Evolutionary conservation across 331 rosid species (phyloP).

Genomic region (Quercus phellos): DNA sequence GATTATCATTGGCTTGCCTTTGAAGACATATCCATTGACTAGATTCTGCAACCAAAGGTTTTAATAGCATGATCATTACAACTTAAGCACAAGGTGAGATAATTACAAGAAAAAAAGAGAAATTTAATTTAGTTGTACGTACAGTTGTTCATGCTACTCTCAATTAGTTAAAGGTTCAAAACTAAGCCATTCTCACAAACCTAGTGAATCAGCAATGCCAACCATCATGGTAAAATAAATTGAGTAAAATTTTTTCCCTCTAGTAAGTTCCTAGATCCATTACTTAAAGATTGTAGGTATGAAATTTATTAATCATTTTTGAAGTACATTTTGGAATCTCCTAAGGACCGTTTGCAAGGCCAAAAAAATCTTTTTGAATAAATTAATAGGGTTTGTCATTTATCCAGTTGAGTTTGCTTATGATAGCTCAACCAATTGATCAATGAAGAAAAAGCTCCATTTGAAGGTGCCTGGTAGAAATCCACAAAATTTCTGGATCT

Average conservation of each 20-base stretch:
- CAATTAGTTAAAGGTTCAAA: background rate
- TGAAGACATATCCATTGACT: slow-evolving; percentile 70
- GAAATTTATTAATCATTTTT: background rate
- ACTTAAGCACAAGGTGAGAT: background rate
- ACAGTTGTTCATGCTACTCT: slow-evolving; percentile 1
- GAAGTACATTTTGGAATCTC: background rate
- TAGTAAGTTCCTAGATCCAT: background rate
- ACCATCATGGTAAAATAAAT: background rate
- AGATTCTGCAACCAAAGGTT: slow-evolving; percentile 53
- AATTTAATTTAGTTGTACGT: background rate
- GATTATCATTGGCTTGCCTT: slow-evolving; percentile 90
- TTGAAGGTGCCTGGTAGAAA: background rate
- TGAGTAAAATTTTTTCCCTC: too few relatives aligned
- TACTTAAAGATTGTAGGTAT: background rate
- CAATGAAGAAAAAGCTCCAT: background rate
- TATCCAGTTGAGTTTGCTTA: background rate
- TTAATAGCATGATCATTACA: background rate
- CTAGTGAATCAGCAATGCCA: background rate
- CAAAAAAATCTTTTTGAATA: background rate
- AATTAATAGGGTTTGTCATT: background rate
- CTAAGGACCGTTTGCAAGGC: background rate
- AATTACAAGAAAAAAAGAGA: background rate
- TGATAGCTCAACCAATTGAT: background rate
- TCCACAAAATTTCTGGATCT: background rate
- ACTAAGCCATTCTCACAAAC: slow-evolving; percentile 4